A percentile compares a stretch with the other conserved stretches of the same genome.
Evolutionary conservation across 495 filamentous ascomycete genomes (phyloP).

Genomic region (Aspergillus sclerotiicarbonarius): DNA sequence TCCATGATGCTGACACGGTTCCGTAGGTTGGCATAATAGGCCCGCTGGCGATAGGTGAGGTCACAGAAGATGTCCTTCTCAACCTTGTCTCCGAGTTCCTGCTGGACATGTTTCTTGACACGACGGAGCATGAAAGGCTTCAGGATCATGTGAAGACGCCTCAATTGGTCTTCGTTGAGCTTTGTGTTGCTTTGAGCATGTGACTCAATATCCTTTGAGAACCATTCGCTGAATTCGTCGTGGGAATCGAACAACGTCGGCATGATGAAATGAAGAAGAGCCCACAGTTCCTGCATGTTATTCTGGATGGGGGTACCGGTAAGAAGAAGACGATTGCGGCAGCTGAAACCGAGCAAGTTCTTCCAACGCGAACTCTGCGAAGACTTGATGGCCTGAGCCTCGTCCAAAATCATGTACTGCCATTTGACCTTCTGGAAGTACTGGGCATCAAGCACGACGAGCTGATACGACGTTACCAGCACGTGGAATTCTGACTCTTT

Average conservation of each 20-base stretch:
- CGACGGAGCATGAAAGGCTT: conserved; percentile 99
- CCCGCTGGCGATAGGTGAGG: conserved; percentile 94
- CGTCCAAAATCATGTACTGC: conserved; percentile 99
- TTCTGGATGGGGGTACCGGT: conserved; percentile 99
- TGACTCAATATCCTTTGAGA: conserved; percentile 98
- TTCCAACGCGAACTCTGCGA: conserved; percentile 97
- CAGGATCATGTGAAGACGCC: conserved; percentile 95
- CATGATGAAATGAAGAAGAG: conserved; percentile 98
- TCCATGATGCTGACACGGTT: conserved; percentile 99
- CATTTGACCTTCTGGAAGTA: conserved; percentile 99
- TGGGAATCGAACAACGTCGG: conserved; percentile 96
- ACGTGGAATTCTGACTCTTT: conserved; percentile 94
- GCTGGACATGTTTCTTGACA: conserved; percentile 98
- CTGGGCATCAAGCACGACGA: conserved; percentile 90
- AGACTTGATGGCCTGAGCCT: conserved; percentile 98
- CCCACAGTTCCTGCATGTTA: conserved; percentile 99
- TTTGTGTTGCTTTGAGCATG: conserved; percentile 98
- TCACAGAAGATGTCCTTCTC: conserved; percentile 96
- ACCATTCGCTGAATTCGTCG: conserved; percentile 99
- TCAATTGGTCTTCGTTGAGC: conserved; percentile 94
- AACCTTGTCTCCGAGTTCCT: conserved; percentile 98
- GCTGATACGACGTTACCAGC: conserved; percentile 93
- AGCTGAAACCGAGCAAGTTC: conserved; percentile 87
- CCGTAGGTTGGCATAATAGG: conserved; percentile 83
- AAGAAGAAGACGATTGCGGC: conserved; percentile 89